A percentile compares a stretch with the other conserved stretches of the same genome.
Conservation (phyloP, 371 early-diverging fungal genomes). For the Mucor sp. region DNA sequence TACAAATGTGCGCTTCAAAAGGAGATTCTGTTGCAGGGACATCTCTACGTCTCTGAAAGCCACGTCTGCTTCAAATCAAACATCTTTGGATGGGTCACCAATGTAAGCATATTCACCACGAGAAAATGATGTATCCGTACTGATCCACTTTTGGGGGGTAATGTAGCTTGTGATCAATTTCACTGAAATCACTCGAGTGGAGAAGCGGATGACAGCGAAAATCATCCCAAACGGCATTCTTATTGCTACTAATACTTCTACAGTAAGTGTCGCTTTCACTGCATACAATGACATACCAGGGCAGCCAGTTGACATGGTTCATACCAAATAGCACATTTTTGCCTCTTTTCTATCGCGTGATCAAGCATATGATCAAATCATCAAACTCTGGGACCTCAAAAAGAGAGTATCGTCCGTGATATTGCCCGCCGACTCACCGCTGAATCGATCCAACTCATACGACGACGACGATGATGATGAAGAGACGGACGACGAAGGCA, state of each 20-base stretch:
- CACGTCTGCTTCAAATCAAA: slow-evolving; percentile 93
- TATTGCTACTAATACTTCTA: slow-evolving; percentile 70
- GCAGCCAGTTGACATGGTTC: neutral
- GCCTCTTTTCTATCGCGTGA: slow-evolving; percentile 83
- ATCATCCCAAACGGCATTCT: slow-evolving; percentile 89
- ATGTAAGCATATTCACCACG: slow-evolving; percentile 49
- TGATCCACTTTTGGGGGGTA: neutral
- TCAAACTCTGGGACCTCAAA: slow-evolving; percentile 65
- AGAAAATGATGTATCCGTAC: neutral
- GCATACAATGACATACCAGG: neutral
- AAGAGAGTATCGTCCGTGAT: slow-evolving; percentile 10
- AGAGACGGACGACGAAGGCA: slow-evolving; percentile 7
- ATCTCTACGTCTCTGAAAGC: slow-evolving; percentile 85
- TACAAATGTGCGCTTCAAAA: slow-evolving; percentile 92
- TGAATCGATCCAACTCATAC: neutral
- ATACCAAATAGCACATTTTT: slow-evolving; percentile 64
- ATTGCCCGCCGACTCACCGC: neutral
- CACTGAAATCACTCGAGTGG: slow-evolving; percentile 79
- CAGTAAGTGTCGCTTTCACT: slow-evolving; percentile 36
- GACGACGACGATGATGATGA: slow-evolving; percentile 5
- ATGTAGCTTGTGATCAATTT: slow-evolving; percentile 77
- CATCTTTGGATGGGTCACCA: slow-evolving; percentile 95
- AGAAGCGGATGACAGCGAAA: slow-evolving; percentile 78
- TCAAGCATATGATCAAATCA: slow-evolving; percentile 69
- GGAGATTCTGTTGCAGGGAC: slow-evolving; percentile 92